phyloP scores from a whole-genome alignment of 148 eudicot genomes.

The Rhododendron griersonianum region DNA sequence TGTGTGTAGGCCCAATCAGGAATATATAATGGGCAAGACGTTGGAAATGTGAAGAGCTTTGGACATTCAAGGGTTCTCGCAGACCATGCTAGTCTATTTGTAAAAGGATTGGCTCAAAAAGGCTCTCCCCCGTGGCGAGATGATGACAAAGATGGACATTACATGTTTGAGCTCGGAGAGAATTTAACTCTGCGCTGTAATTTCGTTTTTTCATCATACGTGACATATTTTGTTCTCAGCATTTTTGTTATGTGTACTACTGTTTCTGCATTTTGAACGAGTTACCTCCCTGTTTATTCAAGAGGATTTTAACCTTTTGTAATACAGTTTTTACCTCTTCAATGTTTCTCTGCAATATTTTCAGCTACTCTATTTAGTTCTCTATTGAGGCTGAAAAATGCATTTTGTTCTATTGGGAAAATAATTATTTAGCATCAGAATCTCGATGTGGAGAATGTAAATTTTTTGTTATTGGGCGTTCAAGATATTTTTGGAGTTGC shows the following conservation, averaged over 20 bases:
- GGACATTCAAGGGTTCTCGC: conserved; percentile 42
- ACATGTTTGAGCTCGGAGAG: conserved; percentile 77
- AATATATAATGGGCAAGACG: conserved; percentile 68
- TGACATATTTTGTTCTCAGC: conserved; percentile 20
- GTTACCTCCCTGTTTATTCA: background rate
- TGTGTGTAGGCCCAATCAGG: conserved; percentile 80
- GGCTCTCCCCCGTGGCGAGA: conserved; percentile 76
- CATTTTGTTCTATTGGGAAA: background rate
- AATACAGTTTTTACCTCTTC: background rate
- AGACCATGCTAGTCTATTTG: conserved; percentile 46
- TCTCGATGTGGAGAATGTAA: background rate
- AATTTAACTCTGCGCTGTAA: conserved; percentile 89
- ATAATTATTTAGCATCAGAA: background rate
- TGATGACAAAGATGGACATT: conserved; percentile 92
- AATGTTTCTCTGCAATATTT: conserved; percentile 1
- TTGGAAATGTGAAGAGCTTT: conserved; percentile 56
- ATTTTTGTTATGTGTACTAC: background rate
- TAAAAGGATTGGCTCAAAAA: conserved; percentile 46
- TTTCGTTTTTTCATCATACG: conserved; percentile 34
- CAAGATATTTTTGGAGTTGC: background rate
- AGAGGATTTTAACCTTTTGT: background rate
- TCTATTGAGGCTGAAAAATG: background rate
- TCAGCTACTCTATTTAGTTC: background rate
- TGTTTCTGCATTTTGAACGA: conserved; percentile 1
- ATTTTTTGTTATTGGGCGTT: background rate